Conservation (phyloP, 192 early-diverging fungal species). For the Gaertneriomyces sp. region DNA sequence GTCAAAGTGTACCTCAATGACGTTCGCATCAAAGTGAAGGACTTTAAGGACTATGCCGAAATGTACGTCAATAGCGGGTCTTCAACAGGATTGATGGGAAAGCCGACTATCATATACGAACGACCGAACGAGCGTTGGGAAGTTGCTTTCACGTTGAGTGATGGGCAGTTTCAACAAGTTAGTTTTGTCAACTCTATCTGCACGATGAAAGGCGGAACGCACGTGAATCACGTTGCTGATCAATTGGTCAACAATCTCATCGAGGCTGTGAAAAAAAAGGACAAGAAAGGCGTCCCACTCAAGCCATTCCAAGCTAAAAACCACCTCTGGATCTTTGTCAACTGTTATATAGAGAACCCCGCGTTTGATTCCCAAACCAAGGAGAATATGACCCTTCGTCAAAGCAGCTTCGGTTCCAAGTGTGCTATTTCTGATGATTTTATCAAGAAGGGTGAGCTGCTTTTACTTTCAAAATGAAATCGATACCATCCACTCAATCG, state of each 20-base stretch:
- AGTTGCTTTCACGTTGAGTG: conserved; percentile 84
- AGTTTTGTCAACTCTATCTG: conserved; percentile 97
- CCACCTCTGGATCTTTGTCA: conserved; percentile 93
- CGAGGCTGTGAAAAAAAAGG: conserved; percentile 68
- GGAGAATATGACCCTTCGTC: conserved; percentile 83
- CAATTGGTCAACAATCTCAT: conserved; percentile 72
- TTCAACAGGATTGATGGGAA: conserved; percentile 9
- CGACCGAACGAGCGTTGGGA: conserved; percentile 83
- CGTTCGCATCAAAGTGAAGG: conserved; percentile 73
- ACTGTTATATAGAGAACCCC: conserved; percentile 89
- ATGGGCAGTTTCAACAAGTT: conserved; percentile 94
- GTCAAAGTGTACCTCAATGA: conserved; percentile 88
- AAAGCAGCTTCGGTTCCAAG: conserved; percentile 74
- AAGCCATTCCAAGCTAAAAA: conserved; percentile 83
- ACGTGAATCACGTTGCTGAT: conserved; percentile 76
- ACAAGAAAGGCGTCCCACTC: conserved; percentile 61
- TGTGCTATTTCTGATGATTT: conserved; percentile 74
- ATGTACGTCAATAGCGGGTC: conserved; percentile 56
- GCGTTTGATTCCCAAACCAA: conserved; percentile 98
- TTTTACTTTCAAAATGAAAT: neutral
- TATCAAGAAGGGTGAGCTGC: conserved; percentile 60
- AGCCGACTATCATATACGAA: conserved; percentile 64
- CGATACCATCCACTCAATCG: neutral
- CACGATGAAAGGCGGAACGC: conserved; percentile 90
- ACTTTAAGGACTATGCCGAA: conserved; percentile 87